These are phyloP conservation scores for Cystoderma amianthinum DNA, from an alignment of 768 basidiomycete species.

Conservation along the genomic window DNA sequence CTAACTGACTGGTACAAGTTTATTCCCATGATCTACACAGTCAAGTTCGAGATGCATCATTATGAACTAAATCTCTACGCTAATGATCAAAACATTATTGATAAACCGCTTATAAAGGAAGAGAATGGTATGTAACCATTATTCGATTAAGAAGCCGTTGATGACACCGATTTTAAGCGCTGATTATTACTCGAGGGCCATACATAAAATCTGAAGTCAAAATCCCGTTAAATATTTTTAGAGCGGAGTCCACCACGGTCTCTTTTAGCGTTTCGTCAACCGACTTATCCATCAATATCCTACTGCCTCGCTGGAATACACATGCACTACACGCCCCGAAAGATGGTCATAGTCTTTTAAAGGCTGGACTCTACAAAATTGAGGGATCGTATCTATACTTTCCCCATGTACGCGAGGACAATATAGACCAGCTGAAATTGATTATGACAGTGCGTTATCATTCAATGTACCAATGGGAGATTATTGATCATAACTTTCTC, in stretches of 20 bases:
- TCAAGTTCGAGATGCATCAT: conserved; percentile 67
- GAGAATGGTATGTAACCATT: conserved; percentile 62
- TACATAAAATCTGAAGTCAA: conserved; percentile 40
- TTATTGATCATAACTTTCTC: neutral
- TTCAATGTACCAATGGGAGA: conserved; percentile 4
- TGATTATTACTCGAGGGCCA: conserved; percentile 61
- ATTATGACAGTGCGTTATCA: conserved; percentile 45
- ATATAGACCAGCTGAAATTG: conserved; percentile 74
- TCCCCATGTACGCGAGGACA: conserved; percentile 54
- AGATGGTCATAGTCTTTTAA: conserved; percentile 56
- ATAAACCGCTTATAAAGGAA: conserved; percentile 74
- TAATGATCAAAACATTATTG: conserved; percentile 96
- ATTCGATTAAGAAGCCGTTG: neutral
- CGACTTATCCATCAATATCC: conserved; percentile 50
- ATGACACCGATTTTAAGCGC: conserved; percentile 39
- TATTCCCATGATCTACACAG: conserved; percentile 71
- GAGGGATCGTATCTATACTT: conserved; percentile 74
- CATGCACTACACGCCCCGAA: conserved; percentile 60
- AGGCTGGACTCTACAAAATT: conserved; percentile 46
- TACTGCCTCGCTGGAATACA: conserved; percentile 87
- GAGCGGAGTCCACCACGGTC: conserved; percentile 61
- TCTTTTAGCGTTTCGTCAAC: conserved; percentile 59
- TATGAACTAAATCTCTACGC: conserved; percentile 77
- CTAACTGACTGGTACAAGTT: conserved; percentile 77
- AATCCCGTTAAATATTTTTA: conserved; percentile 67